Percentiles rank a stretch among this genome's conserved stretches.
Conservation (phyloP, 1,139 yeast genomes). For the Barnettozyma hawaiiensis region DNA sequence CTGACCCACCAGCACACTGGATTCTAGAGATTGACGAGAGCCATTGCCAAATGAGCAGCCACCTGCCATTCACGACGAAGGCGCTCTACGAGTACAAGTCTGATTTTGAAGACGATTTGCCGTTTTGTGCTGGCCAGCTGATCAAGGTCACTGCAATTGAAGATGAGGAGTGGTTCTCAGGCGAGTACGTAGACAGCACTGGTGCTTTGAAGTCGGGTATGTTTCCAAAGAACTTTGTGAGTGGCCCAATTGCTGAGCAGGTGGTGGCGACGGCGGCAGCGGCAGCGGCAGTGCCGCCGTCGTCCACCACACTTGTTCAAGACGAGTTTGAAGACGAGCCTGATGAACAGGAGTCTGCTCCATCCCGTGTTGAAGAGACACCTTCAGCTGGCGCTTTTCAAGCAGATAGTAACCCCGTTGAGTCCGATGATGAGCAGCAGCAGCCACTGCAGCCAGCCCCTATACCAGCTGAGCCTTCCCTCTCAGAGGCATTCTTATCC, state of each 20-base stretch:
- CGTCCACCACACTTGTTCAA: too few species aligned
- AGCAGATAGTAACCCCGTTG: slow-evolving; percentile 2
- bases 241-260: slow-evolving; percentile 11
- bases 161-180: slow-evolving; percentile 89
- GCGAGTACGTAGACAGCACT: slow-evolving; percentile 44
- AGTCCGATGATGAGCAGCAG: slow-evolving; percentile 2
- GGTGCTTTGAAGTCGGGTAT: slow-evolving; percentile 54
- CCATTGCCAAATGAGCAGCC: too few species aligned
- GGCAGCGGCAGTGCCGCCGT: too few species aligned
- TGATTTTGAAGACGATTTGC: slow-evolving; percentile 79
- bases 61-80: slow-evolving; percentile 59
- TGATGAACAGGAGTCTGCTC: slow-evolving; percentile 1
- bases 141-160: slow-evolving; percentile 73
- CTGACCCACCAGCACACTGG: too few species aligned
- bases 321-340: neutral
- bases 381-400: neutral
- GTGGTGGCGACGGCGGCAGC: too few species aligned
- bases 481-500: slow-evolving; percentile 8
- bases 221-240: slow-evolving; percentile 86
- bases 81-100: slow-evolving; percentile 71
- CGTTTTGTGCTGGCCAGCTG: slow-evolving; percentile 58
- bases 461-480: slow-evolving; percentile 4
- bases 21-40: neutral
- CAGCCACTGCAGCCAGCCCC: too few species aligned
- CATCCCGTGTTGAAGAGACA: neutral